A percentile compares a stretch with the other conserved stretches of the same genome.
phyloP scores from a whole-genome alignment of 345 rosid species.

The Salix purpurea region DNA sequence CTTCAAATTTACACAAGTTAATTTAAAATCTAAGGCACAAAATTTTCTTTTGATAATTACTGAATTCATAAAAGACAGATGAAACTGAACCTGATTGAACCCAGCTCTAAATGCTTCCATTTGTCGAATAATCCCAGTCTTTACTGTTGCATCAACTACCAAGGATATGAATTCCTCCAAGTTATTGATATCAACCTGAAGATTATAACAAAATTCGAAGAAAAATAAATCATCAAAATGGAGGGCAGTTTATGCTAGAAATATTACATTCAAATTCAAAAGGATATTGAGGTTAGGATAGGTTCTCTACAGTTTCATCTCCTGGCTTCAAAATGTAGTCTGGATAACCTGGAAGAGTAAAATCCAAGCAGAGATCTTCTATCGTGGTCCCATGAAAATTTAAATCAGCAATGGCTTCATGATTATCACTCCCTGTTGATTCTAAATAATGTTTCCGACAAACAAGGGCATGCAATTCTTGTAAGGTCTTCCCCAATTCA shows the following conservation, averaged over 20 bases:
- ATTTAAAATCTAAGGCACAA: neutral
- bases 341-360: conserved; percentile 93
- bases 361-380: conserved; percentile 87
- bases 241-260: neutral
- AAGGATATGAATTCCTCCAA: conserved; percentile 80
- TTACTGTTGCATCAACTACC: conserved; percentile 91
- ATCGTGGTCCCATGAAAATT: conserved; percentile 57
- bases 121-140: conserved; percentile 72
- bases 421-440: conserved; percentile 33
- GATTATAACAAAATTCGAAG: conserved; percentile 2
- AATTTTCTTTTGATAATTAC: neutral
- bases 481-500: conserved; percentile 83
- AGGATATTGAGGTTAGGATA: neutral
- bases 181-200: conserved; percentile 72
- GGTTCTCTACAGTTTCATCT: conserved; percentile 60
- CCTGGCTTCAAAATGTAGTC: conserved; percentile 76
- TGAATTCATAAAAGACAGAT: neutral
- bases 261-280: neutral
- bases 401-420: conserved; percentile 38
- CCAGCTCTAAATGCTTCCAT: conserved; percentile 92
- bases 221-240: neutral
- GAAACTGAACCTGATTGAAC: conserved; percentile 75
- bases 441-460: conserved; percentile 70
- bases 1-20: neutral
- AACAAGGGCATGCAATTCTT: conserved; percentile 76